Evolutionary conservation across 2,329 filamentous ascomycete genomes (phyloP), one percentile per base, ranked within the genome.

Genomic region (Colletotrichum higginsianum): DNA sequence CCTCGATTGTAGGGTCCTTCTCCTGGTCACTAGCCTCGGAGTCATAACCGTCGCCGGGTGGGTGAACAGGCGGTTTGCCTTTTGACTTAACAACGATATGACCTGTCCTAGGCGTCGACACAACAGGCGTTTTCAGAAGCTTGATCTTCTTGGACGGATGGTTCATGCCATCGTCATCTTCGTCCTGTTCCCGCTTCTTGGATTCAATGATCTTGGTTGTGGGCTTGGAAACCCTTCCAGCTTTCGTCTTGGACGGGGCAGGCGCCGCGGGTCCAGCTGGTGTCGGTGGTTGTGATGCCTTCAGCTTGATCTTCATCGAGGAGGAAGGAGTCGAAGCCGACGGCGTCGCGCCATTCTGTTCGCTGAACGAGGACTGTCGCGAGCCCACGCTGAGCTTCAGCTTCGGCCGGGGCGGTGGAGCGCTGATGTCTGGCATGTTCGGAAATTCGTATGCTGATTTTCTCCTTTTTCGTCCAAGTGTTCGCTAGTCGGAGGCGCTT

Each of bases 1-100:
- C 93, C 81, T 98, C 96, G 72, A 97, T 94, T 1, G 93, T 88
- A 0, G 96, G 96, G 78, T 99, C 96, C 12, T 86, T 82, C 81
- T 99, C 96, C 16, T 92, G 90, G 78, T 98, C 96, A 66, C 95
- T 96, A 15, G 95, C 94, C 81, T 98, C 96, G 3, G 95, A 98
- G 80, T 99, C 96, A 82, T 98, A 99, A 9, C 96, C 96, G 67
- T 97, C 94, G 62, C 96, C 96, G 1, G 90, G 89, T 6, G 91
- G 91, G 74, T 94, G 89, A 42, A 88, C 85, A 8, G 93, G 92
- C 1, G 89, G 86, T 74, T 90, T 88, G n/a, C 92, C 92, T 76
- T 91, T 90, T 60, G 90, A 85, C 77, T 91, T 92, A 68, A 94
- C 79, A 56, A 84, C 81, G 23, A 85, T 84, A 80, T 67, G 72